A percentile compares a stretch with the other conserved stretches of the same genome.
These are phyloP conservation scores for Fagopyrum esculentum DNA, from an alignment of 148 eudicot genomes.

Conservation along the genomic window DNA sequence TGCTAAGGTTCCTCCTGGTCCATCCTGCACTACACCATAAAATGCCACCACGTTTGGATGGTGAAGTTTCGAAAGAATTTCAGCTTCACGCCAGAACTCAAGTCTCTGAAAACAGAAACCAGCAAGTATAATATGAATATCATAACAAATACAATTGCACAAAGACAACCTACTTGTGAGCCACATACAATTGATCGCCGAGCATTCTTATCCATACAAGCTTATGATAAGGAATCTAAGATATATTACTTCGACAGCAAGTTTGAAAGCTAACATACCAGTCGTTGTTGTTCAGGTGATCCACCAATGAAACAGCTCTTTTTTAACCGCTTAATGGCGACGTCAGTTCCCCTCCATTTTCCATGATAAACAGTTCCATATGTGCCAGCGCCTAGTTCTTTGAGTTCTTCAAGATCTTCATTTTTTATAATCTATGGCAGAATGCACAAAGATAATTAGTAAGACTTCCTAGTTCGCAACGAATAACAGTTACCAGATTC, in stretches of 20 bases:
- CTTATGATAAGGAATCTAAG: not conserved
- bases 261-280: constrained; percentile 28
- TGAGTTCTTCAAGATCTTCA: constrained; percentile 47
- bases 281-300: constrained; percentile 32
- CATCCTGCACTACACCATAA: constrained; percentile 40
- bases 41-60: constrained; percentile 40
- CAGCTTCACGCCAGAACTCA: constrained; percentile 51
- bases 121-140: not conserved
- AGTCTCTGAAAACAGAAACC: constrained; percentile 20
- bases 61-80: constrained; percentile 34
- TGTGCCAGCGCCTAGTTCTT: constrained; percentile 53
- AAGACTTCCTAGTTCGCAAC: not conserved
- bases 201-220: not conserved
- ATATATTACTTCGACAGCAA: not conserved
- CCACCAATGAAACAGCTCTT: constrained; percentile 37
- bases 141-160: not conserved
- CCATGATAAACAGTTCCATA: constrained; percentile 56
- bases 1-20: constrained; percentile 33
- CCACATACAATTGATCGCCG: too few species aligned
- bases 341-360: constrained; percentile 62
- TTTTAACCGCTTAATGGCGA: constrained; percentile 54
- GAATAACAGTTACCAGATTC: not conserved
- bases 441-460: not conserved
- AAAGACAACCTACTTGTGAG: too few species aligned
- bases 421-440: constrained; percentile 35